Conservation (phyloP, 345 rosid genomes). For the Pugionium cornutum region DNA sequence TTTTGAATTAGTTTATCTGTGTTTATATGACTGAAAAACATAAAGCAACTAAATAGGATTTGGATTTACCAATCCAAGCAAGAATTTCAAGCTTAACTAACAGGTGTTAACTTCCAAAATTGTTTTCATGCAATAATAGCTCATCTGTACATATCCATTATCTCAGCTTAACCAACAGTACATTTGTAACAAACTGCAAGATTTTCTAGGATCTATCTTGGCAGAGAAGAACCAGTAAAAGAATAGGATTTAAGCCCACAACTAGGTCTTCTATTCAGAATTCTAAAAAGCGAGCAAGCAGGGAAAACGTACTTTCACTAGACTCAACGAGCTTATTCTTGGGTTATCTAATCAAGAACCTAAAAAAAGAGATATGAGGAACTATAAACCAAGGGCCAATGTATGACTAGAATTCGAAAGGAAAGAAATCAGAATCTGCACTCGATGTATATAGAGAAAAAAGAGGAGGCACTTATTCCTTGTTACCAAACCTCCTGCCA, state of each 20-base stretch:
- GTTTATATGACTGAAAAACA: constrained; percentile 10
- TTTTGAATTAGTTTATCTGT: constrained; percentile 8
- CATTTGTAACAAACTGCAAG: constrained; percentile 40
- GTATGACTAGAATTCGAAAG: constrained; percentile 28
- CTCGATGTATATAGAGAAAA: constrained; percentile 35
- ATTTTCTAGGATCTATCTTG: constrained; percentile 40
- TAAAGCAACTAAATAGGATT: not conserved
- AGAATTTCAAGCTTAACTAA: constrained; percentile 6
- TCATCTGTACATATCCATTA: constrained; percentile 41
- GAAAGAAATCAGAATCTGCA: constrained; percentile 36
- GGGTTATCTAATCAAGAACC: constrained; percentile 41
- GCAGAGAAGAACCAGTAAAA: constrained; percentile 36
- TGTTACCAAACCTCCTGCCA: constrained; percentile 76
- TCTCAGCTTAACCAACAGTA: constrained; percentile 42
- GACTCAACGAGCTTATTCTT: constrained; percentile 36
- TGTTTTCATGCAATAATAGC: constrained; percentile 32
- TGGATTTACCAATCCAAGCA: constrained; percentile 20
- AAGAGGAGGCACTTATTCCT: constrained; percentile 39
- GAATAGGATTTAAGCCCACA: constrained; percentile 25
- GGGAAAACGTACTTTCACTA: constrained; percentile 35
- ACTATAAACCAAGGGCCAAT: constrained; percentile 30
- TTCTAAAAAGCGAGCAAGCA: constrained; percentile 34
- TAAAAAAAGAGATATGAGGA: constrained; percentile 31
- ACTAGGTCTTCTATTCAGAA: constrained; percentile 36
- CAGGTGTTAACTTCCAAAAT: constrained; percentile 33